phyloP scores from a whole-genome alignment of 2,329 filamentous ascomycete species.

The Penicillium frequentans region DNA sequence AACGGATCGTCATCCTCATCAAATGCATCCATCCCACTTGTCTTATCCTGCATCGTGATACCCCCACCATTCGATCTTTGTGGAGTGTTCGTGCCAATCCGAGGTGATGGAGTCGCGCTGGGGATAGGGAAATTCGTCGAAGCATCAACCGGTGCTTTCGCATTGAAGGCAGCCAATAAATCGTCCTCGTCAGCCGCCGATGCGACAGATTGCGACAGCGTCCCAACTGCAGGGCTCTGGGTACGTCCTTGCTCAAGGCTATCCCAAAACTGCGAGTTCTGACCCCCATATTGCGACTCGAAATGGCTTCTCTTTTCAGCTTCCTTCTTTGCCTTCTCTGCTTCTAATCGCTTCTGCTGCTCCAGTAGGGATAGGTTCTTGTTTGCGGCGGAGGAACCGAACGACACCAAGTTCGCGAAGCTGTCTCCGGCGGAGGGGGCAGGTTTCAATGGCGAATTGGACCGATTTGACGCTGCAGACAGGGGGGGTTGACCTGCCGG shows the following conservation, averaged over 20 bases:
- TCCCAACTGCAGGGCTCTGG: conserved; percentile 45
- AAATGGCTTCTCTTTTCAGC: conserved; percentile 69
- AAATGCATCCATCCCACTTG: conserved; percentile 36
- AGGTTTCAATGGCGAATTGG: conserved; percentile 41
- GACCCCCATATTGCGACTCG: conserved; percentile 73
- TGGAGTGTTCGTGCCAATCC: conserved; percentile 13
- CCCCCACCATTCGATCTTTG: conserved; percentile 13
- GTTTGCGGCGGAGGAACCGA: conserved; percentile 46
- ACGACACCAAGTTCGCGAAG: conserved; percentile 67
- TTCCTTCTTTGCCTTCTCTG: conserved; percentile 74
- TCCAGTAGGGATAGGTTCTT: conserved; percentile 70
- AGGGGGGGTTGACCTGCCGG: conserved; percentile 48
- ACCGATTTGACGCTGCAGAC: conserved; percentile 30
- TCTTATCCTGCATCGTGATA: conserved; percentile 18
- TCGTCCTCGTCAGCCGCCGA: conserved; percentile 62
- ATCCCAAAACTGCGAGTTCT: conserved; percentile 72
- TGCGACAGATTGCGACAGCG: conserved; percentile 47
- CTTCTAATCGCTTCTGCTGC: conserved; percentile 68
- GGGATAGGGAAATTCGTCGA: conserved; percentile 60
- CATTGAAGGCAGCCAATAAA: conserved; percentile 62
- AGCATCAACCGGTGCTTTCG: conserved; percentile 58
- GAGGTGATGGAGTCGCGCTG: conserved; percentile 32
- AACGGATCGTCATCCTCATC: conserved; percentile 86
- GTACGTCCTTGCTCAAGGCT: conserved; percentile 60
- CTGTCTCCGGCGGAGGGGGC: conserved; percentile 47